Percentiles rank a stretch among this genome's conserved stretches.
phyloP scores from a whole-genome alignment of 1,284 basidiomycete genomes.

The Apiotrichum veenhuisii region DNA sequence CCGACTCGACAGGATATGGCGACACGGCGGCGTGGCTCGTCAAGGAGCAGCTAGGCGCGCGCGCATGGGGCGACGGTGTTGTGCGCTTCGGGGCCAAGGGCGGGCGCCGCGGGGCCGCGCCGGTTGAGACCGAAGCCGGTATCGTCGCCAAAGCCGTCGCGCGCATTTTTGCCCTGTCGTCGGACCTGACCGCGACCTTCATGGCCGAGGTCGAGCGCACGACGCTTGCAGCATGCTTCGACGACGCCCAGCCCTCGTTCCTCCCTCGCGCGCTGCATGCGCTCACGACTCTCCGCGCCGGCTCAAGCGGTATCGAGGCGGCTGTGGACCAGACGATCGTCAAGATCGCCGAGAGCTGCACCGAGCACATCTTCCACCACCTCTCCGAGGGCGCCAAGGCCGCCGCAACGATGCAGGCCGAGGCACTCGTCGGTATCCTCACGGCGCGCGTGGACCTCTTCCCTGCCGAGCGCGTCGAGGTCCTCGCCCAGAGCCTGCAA shows the following conservation, averaged over 20 bases:
- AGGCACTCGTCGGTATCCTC: constrained; percentile 22
- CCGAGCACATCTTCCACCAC: constrained; percentile 15
- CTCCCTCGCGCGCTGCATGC: constrained; percentile 17
- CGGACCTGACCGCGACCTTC: constrained; percentile 70
- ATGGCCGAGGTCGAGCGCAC: constrained; percentile 60
- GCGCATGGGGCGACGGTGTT: constrained; percentile 43
- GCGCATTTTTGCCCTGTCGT: constrained; percentile 31
- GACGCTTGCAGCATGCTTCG: constrained; percentile 56
- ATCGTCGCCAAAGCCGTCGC: constrained; percentile 28
- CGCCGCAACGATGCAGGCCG: constrained; percentile 2
- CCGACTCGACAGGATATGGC: constrained; percentile 14
- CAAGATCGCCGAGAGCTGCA: constrained; percentile 18
- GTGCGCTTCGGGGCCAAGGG: constrained; percentile 36
- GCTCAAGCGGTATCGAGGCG: not conserved
- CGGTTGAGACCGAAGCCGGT: constrained; percentile 34
- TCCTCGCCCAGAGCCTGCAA: constrained; percentile 19
- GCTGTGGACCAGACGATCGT: constrained; percentile 14
- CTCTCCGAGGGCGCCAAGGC: not conserved
- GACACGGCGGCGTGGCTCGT: constrained; percentile 33
- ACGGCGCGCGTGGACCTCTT: constrained; percentile 16
- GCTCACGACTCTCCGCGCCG: constrained; percentile 10
- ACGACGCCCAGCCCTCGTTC: constrained; percentile 10
- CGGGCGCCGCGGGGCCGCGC: constrained; percentile 17
- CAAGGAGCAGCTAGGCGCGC: constrained; percentile 29
- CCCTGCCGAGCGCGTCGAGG: constrained; percentile 14